Evolutionary conservation across 2,329 filamentous ascomycete species (phyloP), one percentile per base, ranked within the genome.

Genomic region (Capronia coronata): DNA sequence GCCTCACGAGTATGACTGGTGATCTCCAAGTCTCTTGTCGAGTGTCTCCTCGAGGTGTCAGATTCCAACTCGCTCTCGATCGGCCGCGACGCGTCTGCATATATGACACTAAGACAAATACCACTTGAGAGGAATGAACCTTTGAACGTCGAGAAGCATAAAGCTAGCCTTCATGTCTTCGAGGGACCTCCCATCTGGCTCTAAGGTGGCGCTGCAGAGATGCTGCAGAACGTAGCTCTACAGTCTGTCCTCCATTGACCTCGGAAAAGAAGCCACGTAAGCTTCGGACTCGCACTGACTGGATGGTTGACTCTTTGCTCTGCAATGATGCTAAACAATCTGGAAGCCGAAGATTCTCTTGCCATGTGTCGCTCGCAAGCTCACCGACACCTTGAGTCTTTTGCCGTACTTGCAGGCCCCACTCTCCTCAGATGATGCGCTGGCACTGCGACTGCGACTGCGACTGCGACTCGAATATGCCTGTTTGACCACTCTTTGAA

Each of bases 391-490:
- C 42, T 30, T 41, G 43, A 37, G 51, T 48, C 38, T 49, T 32
- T 47, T 46, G 47, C 32, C 52, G 42, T 49, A 40, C 41, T 51
- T 43, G 27, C 34, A 40, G 23, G 54, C 46, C 48, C 54, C 54
- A 53, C 51, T 46, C 42, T n/a, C n/a, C 48, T 39, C 51, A 50
- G 44, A 44, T 52, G 54, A 56, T 56, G 54, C 54, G 54, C 34
- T 56, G 54, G 54, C 54, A 54, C 42, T 51, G 53, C 53, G 51
- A 41, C 41, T 43, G 23, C 49, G 13, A 49, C 46, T 45, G 25
- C 16, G 46, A 49, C 38, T 37, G 19, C 29, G 22, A 29, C 22
- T 35, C 29, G 29, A 40, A 43, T 43, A 19, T 18, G 2, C 6
- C 14, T 7, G 14, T 37, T 19, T 37, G 21, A 40, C 43, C 35